Evolutionary conservation across 306 rosid species (phyloP).

Genomic region (Pueraria montana): DNA sequence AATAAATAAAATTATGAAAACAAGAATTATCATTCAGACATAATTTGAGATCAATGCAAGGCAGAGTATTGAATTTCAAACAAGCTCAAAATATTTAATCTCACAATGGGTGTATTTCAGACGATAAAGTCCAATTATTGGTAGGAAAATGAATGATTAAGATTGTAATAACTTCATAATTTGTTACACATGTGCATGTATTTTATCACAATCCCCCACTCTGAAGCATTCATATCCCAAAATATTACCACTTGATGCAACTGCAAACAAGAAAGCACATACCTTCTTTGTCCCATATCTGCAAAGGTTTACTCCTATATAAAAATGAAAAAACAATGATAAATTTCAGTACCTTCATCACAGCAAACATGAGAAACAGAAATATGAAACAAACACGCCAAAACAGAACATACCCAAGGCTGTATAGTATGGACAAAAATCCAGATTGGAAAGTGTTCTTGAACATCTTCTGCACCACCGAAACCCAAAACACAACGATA

Average conservation of each 20-base stretch:
- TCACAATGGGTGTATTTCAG: background rate
- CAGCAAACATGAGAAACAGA: background rate
- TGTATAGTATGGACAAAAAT: slow-evolving; percentile 89
- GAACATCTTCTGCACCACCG: slow-evolving; percentile 68
- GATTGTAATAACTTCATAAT: background rate
- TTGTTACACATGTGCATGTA: background rate
- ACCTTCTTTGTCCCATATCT: slow-evolving; percentile 99
- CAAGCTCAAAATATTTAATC: slow-evolving; percentile 6
- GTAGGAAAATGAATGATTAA: background rate
- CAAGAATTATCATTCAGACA: background rate
- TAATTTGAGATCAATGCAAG: background rate
- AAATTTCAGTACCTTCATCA: slow-evolving; percentile 34
- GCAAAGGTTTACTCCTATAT: slow-evolving; percentile 93
- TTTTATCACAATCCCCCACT: background rate
- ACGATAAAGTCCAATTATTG: background rate
- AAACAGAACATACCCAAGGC: slow-evolving; percentile 80
- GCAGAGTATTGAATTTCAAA: slow-evolving; percentile 2
- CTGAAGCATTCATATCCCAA: background rate
- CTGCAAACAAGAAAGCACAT: slow-evolving; percentile 35
- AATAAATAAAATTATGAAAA: background rate
- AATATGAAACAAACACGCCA: slow-evolving; percentile 12
- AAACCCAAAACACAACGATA: slow-evolving; percentile 37
- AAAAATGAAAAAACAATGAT: slow-evolving; percentile 12
- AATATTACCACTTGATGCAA: background rate
- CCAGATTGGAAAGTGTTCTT: slow-evolving; percentile 99